Conservation (phyloP, 345 rosid species). For the Orychophragmus violaceus region DNA sequence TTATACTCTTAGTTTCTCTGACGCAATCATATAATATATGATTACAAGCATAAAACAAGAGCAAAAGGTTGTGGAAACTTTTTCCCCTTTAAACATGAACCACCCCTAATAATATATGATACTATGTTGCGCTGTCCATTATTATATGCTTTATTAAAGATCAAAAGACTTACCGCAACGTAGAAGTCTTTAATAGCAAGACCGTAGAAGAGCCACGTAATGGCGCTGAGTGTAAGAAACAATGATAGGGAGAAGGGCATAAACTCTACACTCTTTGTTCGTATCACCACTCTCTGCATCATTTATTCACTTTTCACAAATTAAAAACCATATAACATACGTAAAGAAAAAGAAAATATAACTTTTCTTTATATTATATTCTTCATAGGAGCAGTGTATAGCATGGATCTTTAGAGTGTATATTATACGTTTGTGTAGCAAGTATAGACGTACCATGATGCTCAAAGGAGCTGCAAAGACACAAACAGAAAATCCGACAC, state of each 20-base stretch:
- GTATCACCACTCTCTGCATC: slow-evolving; percentile 39
- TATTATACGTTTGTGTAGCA: background rate
- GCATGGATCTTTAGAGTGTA: background rate
- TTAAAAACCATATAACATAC: slow-evolving; percentile 6
- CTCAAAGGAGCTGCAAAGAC: slow-evolving; percentile 61
- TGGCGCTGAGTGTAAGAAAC: slow-evolving; percentile 55
- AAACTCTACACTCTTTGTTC: slow-evolving; percentile 62
- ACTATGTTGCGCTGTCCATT: slow-evolving; percentile 20
- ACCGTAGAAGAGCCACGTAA: slow-evolving; percentile 58
- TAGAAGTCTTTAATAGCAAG: slow-evolving; percentile 42
- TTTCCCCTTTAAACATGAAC: slow-evolving; percentile 13
- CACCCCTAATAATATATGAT: slow-evolving; percentile 13
- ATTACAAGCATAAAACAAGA: slow-evolving; percentile 15
- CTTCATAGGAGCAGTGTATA: background rate
- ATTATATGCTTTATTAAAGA: background rate
- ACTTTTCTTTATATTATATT: background rate
- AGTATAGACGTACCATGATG: slow-evolving; percentile 36
- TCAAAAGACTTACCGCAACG: slow-evolving; percentile 36
- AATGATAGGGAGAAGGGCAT: slow-evolving; percentile 55
- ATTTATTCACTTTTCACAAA: background rate
- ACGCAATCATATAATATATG: slow-evolving; percentile 27
- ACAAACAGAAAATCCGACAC: slow-evolving; percentile 39
- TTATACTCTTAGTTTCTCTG: background rate
- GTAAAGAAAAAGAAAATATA: slow-evolving; percentile 1
- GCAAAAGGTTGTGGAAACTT: slow-evolving; percentile 19